Percentiles rank a stretch among this genome's conserved stretches.
Conservation (phyloP, 495 filamentous ascomycete species). For the Aspergillus saccharolyticus region DNA sequence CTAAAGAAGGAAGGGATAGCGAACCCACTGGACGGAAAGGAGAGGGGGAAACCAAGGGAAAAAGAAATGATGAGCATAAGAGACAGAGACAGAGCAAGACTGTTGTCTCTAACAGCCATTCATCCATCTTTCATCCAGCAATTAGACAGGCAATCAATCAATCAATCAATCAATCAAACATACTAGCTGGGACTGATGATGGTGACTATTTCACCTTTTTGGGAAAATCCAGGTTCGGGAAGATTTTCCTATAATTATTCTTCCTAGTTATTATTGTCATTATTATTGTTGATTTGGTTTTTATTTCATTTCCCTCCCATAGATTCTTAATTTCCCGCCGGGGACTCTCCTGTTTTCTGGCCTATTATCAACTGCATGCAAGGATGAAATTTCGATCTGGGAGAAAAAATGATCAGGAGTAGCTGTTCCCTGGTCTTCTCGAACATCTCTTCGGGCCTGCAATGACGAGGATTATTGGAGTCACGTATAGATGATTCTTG, state of each 20-base stretch:
- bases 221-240: background rate
- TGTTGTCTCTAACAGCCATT: too few species aligned
- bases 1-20: background rate
- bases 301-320: background rate
- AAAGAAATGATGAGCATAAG: slow-evolving; percentile 8
- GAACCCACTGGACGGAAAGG: background rate
- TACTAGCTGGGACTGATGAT: background rate
- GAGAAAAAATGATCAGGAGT: background rate
- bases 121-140: background rate
- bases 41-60: slow-evolving; percentile 3
- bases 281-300: background rate
- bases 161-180: background rate
- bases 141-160: background rate
- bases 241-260: too few species aligned
- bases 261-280: background rate
- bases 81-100: too few species aligned
- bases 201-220: background rate
- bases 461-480: background rate
- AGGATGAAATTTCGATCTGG: background rate
- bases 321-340: too few species aligned
- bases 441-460: background rate
- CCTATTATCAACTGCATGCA: background rate
- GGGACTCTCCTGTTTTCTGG: background rate
- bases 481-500: background rate
- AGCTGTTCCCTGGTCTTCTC: background rate